Base-by-base conservation (phyloP, 2,329 filamentous ascomycete genomes). In the Myriosclerotinia scirpicola region DNA sequence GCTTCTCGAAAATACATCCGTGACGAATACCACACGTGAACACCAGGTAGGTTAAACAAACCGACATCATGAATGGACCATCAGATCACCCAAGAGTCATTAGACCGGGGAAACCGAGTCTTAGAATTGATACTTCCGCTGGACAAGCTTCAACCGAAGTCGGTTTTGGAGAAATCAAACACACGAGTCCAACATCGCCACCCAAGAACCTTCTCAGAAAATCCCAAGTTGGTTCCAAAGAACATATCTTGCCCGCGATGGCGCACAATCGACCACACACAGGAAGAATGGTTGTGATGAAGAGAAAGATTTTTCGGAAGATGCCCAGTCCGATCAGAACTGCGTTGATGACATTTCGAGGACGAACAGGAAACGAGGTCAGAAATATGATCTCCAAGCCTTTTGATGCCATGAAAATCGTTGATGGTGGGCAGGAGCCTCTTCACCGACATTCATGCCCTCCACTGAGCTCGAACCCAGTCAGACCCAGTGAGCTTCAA, bases 381-480 rank as follows among this genome's bases (percentile, higher is more conserved):
- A 50, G 30, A 20, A 30, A 38, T 20, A 26, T 38, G 15, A 46
- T 38, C 14, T 50, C 44, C 15, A 30, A 60, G n/a, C 58, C 58
- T 1, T 60, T 60, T 14, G n/a, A 60, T 12, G 30, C 17, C 9
- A n/a, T 36, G 14, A 60, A 50, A 15, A 38, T 60, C 14, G 30
- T 60, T 20, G 58, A 60, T 8, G 58, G 44, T 1, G 15, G 50
- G 12, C n/a, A 30, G 14, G 30, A 38, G 14, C 34, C 6, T 9
- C 15, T 26, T 14, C 4, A 26, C 8, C 34, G 30, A 22, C n/a
- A 60, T 17, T 22, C 44, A 20, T 50, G 30, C n/a, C 22, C 20
- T 20, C 44, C 30, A 38, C 58, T 60, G 44, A 60, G 30, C 56
- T 60, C 42, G 34, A 36, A 60, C 20, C 20, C 56, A 15, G 2